These are phyloP conservation scores for Ceratorhiza oryzae-sativae DNA, from an alignment of 1,284 basidiomycete species.

Conservation along the genomic window DNA sequence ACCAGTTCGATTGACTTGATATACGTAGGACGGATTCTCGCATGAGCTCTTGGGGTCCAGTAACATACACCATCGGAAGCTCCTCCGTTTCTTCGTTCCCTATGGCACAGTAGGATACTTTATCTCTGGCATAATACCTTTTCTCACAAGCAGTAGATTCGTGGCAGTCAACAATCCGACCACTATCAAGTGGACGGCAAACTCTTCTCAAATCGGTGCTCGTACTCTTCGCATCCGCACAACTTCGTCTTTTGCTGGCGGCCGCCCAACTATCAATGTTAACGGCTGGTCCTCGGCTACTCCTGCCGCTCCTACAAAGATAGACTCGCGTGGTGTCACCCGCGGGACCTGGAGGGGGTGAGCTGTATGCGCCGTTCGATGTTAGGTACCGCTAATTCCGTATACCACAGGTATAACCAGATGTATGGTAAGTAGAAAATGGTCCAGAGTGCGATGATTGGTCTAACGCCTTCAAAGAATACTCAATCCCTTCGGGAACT, in stretches of 20 bases:
- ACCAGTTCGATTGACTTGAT: not conserved
- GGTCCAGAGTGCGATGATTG: not conserved
- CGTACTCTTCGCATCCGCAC: conserved; percentile 35
- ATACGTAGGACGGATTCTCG: conserved; percentile 31
- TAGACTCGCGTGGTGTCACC: conserved; percentile 40
- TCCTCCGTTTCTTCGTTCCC: conserved; percentile 49
- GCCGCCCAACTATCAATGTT: conserved; percentile 35
- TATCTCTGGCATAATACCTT: not conserved
- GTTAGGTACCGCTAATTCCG: not conserved
- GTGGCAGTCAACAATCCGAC: conserved; percentile 45
- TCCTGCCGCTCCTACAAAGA: conserved; percentile 39
- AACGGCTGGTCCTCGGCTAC: conserved; percentile 35
- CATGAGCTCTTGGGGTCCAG: conserved; percentile 30
- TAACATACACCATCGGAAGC: conserved; percentile 51
- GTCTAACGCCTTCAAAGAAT: conserved; percentile 1
- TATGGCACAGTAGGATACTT: conserved; percentile 48
- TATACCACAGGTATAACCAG: conserved; percentile 2
- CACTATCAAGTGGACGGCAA: conserved; percentile 40
- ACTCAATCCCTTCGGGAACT: conserved; percentile 33
- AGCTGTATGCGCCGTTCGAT: not conserved
- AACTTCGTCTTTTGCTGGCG: conserved; percentile 39
- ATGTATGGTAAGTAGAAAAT: not conserved
- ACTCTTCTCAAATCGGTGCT: conserved; percentile 34
- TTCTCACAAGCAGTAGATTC: conserved; percentile 46
- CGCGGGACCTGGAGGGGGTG: conserved; percentile 37